A percentile compares a stretch with the other conserved stretches of the same genome.
Conservation (phyloP, 208 protist species). For the Leishmania major region DNA sequence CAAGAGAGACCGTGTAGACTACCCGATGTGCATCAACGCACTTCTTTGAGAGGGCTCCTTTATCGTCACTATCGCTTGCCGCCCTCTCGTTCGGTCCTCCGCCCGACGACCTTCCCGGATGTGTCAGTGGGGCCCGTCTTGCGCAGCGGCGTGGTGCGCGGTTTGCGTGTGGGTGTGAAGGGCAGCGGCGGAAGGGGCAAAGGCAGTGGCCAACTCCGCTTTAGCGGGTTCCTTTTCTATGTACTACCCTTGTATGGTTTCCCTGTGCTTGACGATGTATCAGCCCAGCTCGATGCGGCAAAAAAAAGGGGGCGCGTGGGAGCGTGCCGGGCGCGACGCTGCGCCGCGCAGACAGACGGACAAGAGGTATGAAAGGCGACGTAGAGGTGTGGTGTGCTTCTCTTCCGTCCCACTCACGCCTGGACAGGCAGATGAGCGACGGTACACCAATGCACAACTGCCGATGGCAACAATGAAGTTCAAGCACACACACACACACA, state of each 20-base stretch:
- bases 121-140: not conserved
- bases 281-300: not conserved
- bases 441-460: not conserved
- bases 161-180: not conserved
- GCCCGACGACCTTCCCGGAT: not conserved
- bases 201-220: not conserved
- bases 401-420: not conserved
- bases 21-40: not conserved
- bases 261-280: conserved; percentile 1
- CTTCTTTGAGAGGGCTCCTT: not conserved
- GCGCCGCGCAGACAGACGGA: too few species aligned
- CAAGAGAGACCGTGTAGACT: not conserved
- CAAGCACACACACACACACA: not conserved
- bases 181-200: not conserved
- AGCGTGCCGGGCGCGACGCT: not conserved
- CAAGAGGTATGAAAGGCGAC: not conserved
- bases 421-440: conserved; percentile 1
- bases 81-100: not conserved
- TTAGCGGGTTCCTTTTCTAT: not conserved
- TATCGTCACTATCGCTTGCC: not conserved
- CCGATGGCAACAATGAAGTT: not conserved
- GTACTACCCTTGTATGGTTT: not conserved
- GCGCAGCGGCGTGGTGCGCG: not conserved
- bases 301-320: not conserved
- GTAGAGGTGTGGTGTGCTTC: not conserved